Evolutionary conservation across 1,284 basidiomycete genomes (phyloP).

Genomic region (Grifola frondosa): DNA sequence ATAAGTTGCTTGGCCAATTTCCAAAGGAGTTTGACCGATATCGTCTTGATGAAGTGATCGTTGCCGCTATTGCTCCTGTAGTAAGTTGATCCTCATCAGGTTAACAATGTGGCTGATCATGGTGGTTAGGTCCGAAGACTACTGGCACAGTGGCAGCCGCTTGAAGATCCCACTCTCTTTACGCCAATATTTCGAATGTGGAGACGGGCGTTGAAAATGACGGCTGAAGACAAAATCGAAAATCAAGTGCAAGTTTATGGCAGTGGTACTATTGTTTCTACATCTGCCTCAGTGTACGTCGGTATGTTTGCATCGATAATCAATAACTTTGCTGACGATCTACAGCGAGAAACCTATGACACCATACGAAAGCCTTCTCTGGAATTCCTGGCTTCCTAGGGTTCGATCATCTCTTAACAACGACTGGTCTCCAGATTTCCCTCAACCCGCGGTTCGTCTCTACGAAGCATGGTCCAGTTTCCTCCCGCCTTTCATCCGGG

Average conservation of each 20-base stretch:
- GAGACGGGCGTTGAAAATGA: constrained; percentile 66
- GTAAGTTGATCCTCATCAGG: constrained; percentile 39
- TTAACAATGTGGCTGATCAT: constrained; percentile 3
- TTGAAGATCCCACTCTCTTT: constrained; percentile 64
- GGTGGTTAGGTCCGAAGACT: constrained; percentile 54
- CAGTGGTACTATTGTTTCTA: constrained; percentile 33
- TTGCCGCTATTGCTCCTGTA: constrained; percentile 84
- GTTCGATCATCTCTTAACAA: constrained; percentile 93
- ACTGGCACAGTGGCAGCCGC: constrained; percentile 70
- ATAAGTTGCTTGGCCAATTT: constrained; percentile 70
- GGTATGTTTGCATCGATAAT: background rate
- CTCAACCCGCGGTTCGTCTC: constrained; percentile 76
- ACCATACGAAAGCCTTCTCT: constrained; percentile 90
- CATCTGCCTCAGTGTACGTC: constrained; percentile 40
- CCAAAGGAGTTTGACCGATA: constrained; percentile 79
- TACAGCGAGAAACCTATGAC: constrained; percentile 77
- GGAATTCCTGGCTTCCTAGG: constrained; percentile 93
- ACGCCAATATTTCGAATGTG: constrained; percentile 68
- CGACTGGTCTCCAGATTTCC: constrained; percentile 80
- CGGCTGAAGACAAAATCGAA: constrained; percentile 41
- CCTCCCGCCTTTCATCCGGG: constrained; percentile 87
- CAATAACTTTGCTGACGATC: constrained; percentile 11
- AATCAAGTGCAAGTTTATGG: constrained; percentile 62
- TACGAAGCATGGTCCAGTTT: constrained; percentile 88
- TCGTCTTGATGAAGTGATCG: constrained; percentile 86